phyloP scores from a whole-genome alignment of 257 asterid genomes.

The Solanum rostratum region DNA sequence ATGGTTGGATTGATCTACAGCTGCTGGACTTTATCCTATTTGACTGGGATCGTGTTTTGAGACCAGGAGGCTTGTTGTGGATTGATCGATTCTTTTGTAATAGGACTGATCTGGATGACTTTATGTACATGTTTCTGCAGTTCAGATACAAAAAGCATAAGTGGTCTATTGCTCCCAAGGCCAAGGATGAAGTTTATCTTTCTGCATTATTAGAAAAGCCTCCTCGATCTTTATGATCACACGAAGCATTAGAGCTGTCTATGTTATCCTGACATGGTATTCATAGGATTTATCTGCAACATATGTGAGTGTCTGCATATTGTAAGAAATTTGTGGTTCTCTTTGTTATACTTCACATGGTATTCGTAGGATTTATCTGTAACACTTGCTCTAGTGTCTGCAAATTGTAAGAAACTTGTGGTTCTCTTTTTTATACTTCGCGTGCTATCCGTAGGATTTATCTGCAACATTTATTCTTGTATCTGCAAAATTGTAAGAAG shows the following conservation, averaged over 20 bases:
- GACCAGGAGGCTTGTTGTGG: constrained; percentile 91
- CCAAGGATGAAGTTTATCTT: constrained; percentile 65
- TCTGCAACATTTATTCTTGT: not conserved
- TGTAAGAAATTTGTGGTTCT: not conserved
- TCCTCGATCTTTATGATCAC: constrained; percentile 48
- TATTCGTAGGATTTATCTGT: not conserved
- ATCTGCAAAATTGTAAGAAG: not conserved
- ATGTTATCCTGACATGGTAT: not conserved
- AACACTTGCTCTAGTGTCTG: not conserved
- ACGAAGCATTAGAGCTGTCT: not conserved
- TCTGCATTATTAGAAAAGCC: constrained; percentile 90
- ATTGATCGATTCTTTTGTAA: constrained; percentile 72
- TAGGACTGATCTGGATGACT: constrained; percentile 72
- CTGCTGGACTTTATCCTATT: constrained; percentile 68
- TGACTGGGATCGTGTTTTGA: constrained; percentile 79
- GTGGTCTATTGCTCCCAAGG: constrained; percentile 72
- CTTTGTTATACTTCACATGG: not conserved
- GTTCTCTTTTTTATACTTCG: not conserved
- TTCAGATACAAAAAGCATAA: constrained; percentile 78
- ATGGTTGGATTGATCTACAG: constrained; percentile 83
- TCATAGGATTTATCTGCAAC: not conserved
- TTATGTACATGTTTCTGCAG: constrained; percentile 82
- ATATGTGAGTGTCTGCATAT: not conserved
- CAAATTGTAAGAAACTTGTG: not conserved
- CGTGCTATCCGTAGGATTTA: not conserved